Percentiles rank a stretch among this genome's conserved stretches.
These are phyloP conservation scores for Sanghuangporus baumii DNA, from an alignment of 1,284 basidiomycete species.

Conservation along the genomic window DNA sequence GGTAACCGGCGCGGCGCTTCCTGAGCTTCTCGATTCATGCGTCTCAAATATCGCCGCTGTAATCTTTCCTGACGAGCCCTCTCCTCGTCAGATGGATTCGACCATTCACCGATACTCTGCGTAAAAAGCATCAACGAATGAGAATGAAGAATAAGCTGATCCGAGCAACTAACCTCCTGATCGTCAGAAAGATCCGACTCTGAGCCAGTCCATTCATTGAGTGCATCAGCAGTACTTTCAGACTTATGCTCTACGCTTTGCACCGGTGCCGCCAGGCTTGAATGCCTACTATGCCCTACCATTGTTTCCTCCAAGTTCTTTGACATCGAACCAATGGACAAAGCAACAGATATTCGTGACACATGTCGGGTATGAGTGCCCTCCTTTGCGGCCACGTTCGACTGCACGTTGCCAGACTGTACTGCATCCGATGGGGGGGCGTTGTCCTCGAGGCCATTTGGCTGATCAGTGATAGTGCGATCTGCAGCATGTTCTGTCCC, in stretches of 20 bases:
- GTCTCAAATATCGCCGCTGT: slow-evolving; percentile 52
- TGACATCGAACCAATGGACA: slow-evolving; percentile 15
- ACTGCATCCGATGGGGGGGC: background rate
- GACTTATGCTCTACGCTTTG: slow-evolving; percentile 23
- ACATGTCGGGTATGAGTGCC: slow-evolving; percentile 18
- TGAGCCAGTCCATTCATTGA: slow-evolving; percentile 76
- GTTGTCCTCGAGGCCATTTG: background rate
- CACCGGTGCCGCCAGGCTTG: slow-evolving; percentile 17
- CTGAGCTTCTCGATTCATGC: slow-evolving; percentile 36
- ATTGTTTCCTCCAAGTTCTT: slow-evolving; percentile 12
- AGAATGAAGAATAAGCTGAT: background rate
- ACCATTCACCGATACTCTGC: slow-evolving; percentile 81
- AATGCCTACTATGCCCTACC: slow-evolving; percentile 5
- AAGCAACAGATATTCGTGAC: slow-evolving; percentile 19
- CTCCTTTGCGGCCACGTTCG: slow-evolving; percentile 8
- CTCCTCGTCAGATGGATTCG: slow-evolving; percentile 85
- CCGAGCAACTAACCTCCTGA: slow-evolving; percentile 46
- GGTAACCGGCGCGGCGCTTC: slow-evolving; percentile 63
- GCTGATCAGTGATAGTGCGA: background rate
- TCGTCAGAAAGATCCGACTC: slow-evolving; percentile 54
- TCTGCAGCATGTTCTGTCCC: slow-evolving; percentile 16
- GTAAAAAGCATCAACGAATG: background rate
- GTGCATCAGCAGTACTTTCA: slow-evolving; percentile 32
- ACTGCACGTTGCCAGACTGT: slow-evolving; percentile 1
- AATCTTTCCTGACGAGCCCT: slow-evolving; percentile 61